A percentile compares a stretch with the other conserved stretches of the same genome.
Conservation (phyloP, 495 filamentous ascomycete genomes). For the Pseudomonodictys pantanalensis region DNA sequence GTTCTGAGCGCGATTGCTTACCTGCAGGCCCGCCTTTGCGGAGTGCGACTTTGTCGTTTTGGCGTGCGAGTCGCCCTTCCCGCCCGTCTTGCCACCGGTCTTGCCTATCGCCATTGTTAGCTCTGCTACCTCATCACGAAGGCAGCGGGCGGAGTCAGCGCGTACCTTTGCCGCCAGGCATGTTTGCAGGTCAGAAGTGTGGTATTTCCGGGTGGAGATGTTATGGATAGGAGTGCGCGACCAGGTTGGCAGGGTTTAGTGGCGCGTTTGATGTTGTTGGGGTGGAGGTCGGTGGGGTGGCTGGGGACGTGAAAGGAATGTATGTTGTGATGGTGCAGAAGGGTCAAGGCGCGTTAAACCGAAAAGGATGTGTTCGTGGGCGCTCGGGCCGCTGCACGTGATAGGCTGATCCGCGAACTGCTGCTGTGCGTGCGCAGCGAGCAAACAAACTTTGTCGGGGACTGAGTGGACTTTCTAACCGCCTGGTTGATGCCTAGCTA, state of each 20-base stretch:
- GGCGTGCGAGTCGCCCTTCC: constrained; percentile 57
- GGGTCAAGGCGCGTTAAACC: constrained; percentile 1
- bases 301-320: constrained; percentile 9
- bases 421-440: neutral
- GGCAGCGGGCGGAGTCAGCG: constrained; percentile 3
- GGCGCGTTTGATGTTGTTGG: constrained; percentile 5
- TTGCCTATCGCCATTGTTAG: constrained; percentile 56
- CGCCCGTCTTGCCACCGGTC: constrained; percentile 82
- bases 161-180: constrained; percentile 46
- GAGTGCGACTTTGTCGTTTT: constrained; percentile 98
- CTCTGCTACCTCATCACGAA: neutral
- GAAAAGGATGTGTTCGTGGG: neutral
- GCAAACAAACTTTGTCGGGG: neutral
- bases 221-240: constrained; percentile 22
- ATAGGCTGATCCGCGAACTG: neutral
- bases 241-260: constrained; percentile 5
- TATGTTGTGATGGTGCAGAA: constrained; percentile 5
- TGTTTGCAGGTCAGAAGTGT: constrained; percentile 23
- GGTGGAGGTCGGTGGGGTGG: constrained; percentile 19
- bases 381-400: neutral
- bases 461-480: neutral
- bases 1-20: constrained; percentile 52
- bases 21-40: constrained; percentile 96
- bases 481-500: too few species aligned
- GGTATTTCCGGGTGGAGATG: neutral